Percentiles rank a stretch among this genome's conserved stretches.
Conservation (phyloP, 1,284 basidiomycete species). For the Heterobasidion annosum region DNA sequence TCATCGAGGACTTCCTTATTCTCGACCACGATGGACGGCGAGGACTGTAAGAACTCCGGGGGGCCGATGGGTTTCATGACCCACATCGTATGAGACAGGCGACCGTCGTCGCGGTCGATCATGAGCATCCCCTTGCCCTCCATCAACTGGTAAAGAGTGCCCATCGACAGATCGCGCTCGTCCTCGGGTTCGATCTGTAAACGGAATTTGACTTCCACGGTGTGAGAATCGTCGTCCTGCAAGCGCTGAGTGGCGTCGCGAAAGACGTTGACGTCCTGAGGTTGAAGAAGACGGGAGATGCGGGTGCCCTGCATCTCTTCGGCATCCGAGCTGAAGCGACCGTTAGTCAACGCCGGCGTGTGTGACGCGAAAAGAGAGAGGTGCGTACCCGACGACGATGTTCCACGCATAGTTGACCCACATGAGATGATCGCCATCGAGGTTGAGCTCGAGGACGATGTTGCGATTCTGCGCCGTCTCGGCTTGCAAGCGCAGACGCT, state of each 20-base stretch:
- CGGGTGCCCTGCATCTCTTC: slow-evolving; percentile 74
- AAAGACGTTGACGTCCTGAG: slow-evolving; percentile 83
- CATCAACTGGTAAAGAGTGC: slow-evolving; percentile 77
- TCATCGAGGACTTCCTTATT: slow-evolving; percentile 38
- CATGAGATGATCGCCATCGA: slow-evolving; percentile 87
- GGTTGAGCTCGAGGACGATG: slow-evolving; percentile 89
- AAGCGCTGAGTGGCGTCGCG: slow-evolving; percentile 82
- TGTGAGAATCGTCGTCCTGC: slow-evolving; percentile 88
- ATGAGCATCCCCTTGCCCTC: slow-evolving; percentile 99
- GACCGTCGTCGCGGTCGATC: slow-evolving; percentile 81
- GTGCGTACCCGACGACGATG: slow-evolving; percentile 82
- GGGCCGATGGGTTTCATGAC: slow-evolving; percentile 83
- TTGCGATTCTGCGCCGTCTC: slow-evolving; percentile 93
- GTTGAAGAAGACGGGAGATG: slow-evolving; percentile 77
- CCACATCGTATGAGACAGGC: slow-evolving; percentile 98
- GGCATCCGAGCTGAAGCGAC: slow-evolving; percentile 65
- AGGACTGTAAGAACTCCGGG: slow-evolving; percentile 55
- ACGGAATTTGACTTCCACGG: slow-evolving; percentile 87
- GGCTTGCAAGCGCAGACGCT: slow-evolving; percentile 77
- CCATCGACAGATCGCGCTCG: slow-evolving; percentile 41
- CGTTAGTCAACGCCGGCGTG: slow-evolving; percentile 8
- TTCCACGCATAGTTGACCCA: slow-evolving; percentile 96
- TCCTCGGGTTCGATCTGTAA: slow-evolving; percentile 63
- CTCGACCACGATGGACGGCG: slow-evolving; percentile 48
- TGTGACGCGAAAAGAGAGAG: slow-evolving; percentile 3